Conservation (phyloP, 345 rosid genomes). For the Arabidopsis arenosa region DNA sequence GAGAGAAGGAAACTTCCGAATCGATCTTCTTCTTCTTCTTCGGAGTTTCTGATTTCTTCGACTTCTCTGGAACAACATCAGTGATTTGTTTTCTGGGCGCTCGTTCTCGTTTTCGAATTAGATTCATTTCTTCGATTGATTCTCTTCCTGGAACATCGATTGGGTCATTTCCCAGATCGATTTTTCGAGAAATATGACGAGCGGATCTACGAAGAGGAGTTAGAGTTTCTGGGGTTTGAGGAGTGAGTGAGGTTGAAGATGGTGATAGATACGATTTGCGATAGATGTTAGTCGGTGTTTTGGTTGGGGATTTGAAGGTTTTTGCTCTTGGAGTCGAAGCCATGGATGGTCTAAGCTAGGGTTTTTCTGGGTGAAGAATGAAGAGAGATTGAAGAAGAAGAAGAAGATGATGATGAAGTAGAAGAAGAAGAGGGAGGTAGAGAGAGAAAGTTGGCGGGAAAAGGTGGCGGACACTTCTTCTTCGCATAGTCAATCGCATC, state of each 20-base stretch:
- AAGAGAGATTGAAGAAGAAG: conserved; percentile 15
- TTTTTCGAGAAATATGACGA: conserved; percentile 41
- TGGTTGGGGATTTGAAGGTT: conserved; percentile 45
- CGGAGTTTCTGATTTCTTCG: background rate
- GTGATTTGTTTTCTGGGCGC: conserved; percentile 23
- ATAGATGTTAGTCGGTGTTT: conserved; percentile 32
- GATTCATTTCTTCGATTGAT: conserved; percentile 28
- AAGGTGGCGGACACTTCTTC: no score
- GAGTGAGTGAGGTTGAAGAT: conserved; percentile 46
- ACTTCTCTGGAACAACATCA: background rate
- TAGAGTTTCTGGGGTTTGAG: conserved; percentile 54
- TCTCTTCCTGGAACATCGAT: conserved; percentile 16
- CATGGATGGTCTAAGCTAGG: conserved; percentile 48
- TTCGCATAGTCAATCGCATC: no score
- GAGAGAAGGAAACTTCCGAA: conserved; percentile 50
- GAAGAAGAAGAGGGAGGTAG: conserved; percentile 8
- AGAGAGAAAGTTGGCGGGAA: conserved; percentile 65
- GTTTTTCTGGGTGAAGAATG: conserved; percentile 27
- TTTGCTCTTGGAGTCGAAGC: conserved; percentile 54
- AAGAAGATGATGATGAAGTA: background rate
- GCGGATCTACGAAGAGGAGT: conserved; percentile 65
- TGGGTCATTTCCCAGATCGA: conserved; percentile 36
- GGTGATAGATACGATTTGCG: conserved; percentile 40
- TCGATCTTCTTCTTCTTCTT: conserved; percentile 27
- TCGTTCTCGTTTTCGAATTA: conserved; percentile 29